Evolutionary conservation across 2,329 filamentous ascomycete genomes (phyloP).

Genomic region (Penicillium sp.): DNA sequence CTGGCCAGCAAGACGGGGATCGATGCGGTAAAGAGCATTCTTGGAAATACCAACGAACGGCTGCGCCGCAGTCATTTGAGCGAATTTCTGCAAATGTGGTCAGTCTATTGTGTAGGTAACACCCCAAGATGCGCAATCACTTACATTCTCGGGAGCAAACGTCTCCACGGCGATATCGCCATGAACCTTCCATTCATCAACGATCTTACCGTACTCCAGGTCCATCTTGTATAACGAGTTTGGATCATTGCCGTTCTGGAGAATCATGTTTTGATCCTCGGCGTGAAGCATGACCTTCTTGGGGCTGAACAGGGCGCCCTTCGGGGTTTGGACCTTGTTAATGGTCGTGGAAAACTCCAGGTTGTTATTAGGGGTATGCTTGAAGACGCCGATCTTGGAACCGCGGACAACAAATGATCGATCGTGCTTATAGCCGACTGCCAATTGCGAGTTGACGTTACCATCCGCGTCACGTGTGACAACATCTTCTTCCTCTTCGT

Average conservation of each 20-base stretch:
- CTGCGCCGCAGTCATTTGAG: constrained; percentile 92
- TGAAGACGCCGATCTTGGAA: constrained; percentile 98
- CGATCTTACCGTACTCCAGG: constrained; percentile 93
- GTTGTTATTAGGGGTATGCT: constrained; percentile 86
- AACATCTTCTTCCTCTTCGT: constrained; percentile 76
- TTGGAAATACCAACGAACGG: constrained; percentile 90
- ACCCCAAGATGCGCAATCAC: constrained; percentile 20
- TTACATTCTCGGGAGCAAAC: constrained; percentile 81
- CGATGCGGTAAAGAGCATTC: constrained; percentile 89
- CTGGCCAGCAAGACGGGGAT: constrained; percentile 81
- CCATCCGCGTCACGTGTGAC: constrained; percentile 66
- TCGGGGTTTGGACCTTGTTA: constrained; percentile 86
- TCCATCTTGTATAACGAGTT: constrained; percentile 97
- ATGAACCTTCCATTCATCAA: constrained; percentile 98
- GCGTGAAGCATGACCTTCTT: constrained; percentile 96
- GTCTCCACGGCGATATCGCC: constrained; percentile 90
- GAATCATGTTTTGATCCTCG: constrained; percentile 82
- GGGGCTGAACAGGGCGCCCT: constrained; percentile 82
- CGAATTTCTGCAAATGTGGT: constrained; percentile 65
- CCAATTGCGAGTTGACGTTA: constrained; percentile 87
- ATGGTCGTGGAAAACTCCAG: constrained; percentile 97
- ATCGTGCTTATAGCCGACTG: constrained; percentile 95
- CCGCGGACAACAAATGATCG: constrained; percentile 95
- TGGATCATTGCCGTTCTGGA: constrained; percentile 77
- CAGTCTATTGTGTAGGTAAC: constrained; percentile 21